A percentile compares a stretch with the other conserved stretches of the same genome.
Conservation (phyloP, 1,139 yeast species). For the Nadsonia starkeyi-henricii region DNA sequence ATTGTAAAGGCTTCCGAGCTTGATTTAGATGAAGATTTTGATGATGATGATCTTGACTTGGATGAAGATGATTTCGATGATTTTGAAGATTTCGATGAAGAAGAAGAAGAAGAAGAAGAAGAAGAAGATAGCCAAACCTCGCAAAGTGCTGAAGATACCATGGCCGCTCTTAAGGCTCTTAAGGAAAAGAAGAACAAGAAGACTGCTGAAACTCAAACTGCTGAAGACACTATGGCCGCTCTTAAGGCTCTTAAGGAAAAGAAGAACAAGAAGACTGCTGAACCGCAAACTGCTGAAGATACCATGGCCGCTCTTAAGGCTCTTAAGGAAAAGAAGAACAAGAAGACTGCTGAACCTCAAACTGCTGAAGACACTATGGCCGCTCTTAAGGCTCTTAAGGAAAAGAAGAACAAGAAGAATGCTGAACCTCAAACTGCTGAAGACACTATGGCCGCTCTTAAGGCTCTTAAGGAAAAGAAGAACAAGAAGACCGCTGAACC, state of each 20-base stretch:
- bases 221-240: constrained; percentile 15
- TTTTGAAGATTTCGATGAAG: constrained; percentile 63
- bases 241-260: constrained; percentile 29
- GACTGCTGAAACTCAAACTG: constrained; percentile 23
- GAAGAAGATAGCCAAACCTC: too few species aligned
- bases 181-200: constrained; percentile 56
- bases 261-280: constrained; percentile 8
- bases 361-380: constrained; percentile 36
- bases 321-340: constrained; percentile 5
- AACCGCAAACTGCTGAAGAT: constrained; percentile 21
- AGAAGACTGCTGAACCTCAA: constrained; percentile 18
- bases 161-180: constrained; percentile 61
- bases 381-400: constrained; percentile 61
- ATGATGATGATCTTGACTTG: constrained; percentile 24
- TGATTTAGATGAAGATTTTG: constrained; percentile 10
- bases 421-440: constrained; percentile 21
- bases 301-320: constrained; percentile 22
- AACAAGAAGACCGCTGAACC: constrained; percentile 5
- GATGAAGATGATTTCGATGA: constrained; percentile 42
- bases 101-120: constrained; percentile 44
- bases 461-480: constrained; percentile 28
- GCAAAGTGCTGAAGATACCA: constrained; percentile 28
- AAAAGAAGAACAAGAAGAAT: constrained; percentile 44
- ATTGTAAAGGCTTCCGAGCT: neutral
- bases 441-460: constrained; percentile 18